Evolutionary conservation across 2,329 filamentous ascomycete species (phyloP), one percentile per base, ranked within the genome.

Genomic region (Helotiales sp.): DNA sequence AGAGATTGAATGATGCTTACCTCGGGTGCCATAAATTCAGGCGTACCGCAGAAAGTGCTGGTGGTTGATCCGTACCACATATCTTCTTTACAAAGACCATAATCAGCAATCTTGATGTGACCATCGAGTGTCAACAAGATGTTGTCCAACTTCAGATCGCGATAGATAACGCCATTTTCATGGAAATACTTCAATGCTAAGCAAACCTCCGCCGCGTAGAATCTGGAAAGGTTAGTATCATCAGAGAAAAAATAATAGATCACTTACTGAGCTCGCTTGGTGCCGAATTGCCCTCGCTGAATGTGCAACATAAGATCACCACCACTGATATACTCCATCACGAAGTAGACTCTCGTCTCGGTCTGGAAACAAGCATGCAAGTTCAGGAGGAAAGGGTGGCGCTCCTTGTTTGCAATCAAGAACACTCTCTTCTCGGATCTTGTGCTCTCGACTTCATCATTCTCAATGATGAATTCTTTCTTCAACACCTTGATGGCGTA

Each of bases 391-490:
- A 99, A 99, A 0, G 96, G 95, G 71, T 99, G 95, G 13, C 91
- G 87, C 72, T 98, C 95, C 73, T 96, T 92, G 78, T 99, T 99
- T 31, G 95, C 95, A 71, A 99, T 89, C 72, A 99, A 74, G 78
- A 98, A 96, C 15, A 99, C 96, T 63, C 95, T 85, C 83, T 99
- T 99, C 76, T 99, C 95, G 0, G 95, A 99, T 63, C 93, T 86
- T 40, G 92, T 97, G 75, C 93, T 98, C 75, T 99, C 95, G 7
- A 99, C 95, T 77, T 99, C 95, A 71, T 99, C 95, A 65, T 99
- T 96, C 73, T 99, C 96, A 62, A 99, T 99, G 71, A 99, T 99
- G 74, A 99, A 99, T 74, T 99, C 95, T 78, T 99, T 99, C 83
- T 99, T 99, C 67, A 99, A 79, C 34, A 99, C 95, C 77, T 99